Conservation (phyloP, 331 rosid species). For the Saraca asoca region DNA sequence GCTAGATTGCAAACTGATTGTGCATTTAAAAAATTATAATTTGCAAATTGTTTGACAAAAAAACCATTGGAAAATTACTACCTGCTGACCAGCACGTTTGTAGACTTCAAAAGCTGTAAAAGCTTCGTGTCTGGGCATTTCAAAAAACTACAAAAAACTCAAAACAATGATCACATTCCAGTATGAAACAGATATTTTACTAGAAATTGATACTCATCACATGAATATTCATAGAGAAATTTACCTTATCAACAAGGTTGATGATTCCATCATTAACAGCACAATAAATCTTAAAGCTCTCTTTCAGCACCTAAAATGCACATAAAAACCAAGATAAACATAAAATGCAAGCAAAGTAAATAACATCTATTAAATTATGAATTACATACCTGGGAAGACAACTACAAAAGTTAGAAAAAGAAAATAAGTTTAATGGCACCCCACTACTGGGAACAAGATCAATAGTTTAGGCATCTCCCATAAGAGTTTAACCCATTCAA, state of each 20-base stretch:
- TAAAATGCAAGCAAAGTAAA: constrained; percentile 14
- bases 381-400: background rate
- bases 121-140: constrained; percentile 99
- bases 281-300: constrained; percentile 97
- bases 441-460: constrained; percentile 26
- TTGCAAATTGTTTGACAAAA: background rate
- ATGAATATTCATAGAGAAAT: constrained; percentile 16
- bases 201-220: constrained; percentile 4
- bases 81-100: constrained; percentile 99
- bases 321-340: constrained; percentile 32
- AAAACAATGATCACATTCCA: constrained; percentile 12
- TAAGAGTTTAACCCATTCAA: background rate
- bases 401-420: constrained; percentile 18
- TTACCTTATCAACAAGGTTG: constrained; percentile 97
- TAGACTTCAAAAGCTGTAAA: constrained; percentile 88
- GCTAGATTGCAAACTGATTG: constrained; percentile 19
- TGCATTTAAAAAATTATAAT: constrained; percentile 1
- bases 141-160: constrained; percentile 73
- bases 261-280: constrained; percentile 96
- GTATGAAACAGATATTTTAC: constrained; percentile 2
- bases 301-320: constrained; percentile 84
- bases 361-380: background rate
- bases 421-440: constrained; percentile 4
- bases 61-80: constrained; percentile 24
- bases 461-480: background rate